Evolutionary conservation across 768 basidiomycete species (phyloP).

Genomic region (Mycena sanguinolenta): DNA sequence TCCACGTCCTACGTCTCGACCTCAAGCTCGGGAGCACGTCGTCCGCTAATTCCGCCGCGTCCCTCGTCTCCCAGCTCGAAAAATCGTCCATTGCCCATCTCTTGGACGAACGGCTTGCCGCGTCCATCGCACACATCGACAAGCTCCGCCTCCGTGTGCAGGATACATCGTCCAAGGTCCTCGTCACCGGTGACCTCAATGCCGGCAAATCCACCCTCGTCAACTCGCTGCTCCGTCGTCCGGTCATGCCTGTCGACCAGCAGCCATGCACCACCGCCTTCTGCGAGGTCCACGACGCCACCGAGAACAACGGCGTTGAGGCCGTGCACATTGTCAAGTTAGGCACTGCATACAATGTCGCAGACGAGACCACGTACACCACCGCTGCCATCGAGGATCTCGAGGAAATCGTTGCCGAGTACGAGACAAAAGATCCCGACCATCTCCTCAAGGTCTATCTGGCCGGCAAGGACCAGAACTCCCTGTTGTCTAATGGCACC

Average conservation of each 20-base stretch:
- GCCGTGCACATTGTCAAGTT: slow-evolving; percentile 89
- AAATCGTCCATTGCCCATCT: slow-evolving; percentile 94
- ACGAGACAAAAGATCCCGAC: slow-evolving; percentile 68
- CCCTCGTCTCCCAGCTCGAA: slow-evolving; percentile 92
- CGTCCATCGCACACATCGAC: slow-evolving; percentile 83
- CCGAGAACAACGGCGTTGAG: slow-evolving; percentile 83
- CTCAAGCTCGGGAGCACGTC: slow-evolving; percentile 87
- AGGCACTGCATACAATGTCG: slow-evolving; percentile 73
- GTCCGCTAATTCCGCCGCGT: slow-evolving; percentile 73
- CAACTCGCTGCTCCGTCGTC: slow-evolving; percentile 90
- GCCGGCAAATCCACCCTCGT: slow-evolving; percentile 99
- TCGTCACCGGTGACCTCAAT: slow-evolving; percentile 98
- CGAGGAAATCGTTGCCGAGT: slow-evolving; percentile 83
- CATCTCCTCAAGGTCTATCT: slow-evolving; percentile 91
- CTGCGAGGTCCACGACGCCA: slow-evolving; percentile 94
- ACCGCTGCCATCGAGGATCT: slow-evolving; percentile 76
- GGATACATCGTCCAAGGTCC: slow-evolving; percentile 94
- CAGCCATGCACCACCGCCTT: slow-evolving; percentile 98
- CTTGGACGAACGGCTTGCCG: slow-evolving; percentile 84
- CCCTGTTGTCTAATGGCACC: slow-evolving; percentile 93
- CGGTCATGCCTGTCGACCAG: slow-evolving; percentile 97
- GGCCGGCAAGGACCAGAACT: slow-evolving; percentile 81
- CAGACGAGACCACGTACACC: slow-evolving; percentile 83
- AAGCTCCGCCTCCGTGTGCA: slow-evolving; percentile 88
- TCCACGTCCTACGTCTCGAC: slow-evolving; percentile 92